phyloP scores from a whole-genome alignment of 768 basidiomycete species.

The Strobilomyces confusus region DNA sequence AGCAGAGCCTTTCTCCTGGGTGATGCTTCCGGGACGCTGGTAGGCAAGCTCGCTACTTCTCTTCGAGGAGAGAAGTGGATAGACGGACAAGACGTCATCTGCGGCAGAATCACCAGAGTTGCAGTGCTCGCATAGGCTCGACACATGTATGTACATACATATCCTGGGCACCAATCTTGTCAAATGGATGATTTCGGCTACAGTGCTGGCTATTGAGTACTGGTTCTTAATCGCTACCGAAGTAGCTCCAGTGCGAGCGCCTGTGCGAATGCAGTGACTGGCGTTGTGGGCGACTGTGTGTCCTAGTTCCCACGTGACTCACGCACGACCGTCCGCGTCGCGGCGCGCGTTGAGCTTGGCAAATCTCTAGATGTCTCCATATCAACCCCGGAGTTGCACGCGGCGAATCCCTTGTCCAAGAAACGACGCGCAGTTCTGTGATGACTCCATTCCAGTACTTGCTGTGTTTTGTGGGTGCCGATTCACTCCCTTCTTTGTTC shows the following conservation, averaged over 20 bases:
- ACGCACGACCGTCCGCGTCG: neutral
- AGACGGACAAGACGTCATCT: constrained; percentile 7
- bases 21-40: constrained; percentile 17
- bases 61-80: constrained; percentile 15
- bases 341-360: neutral
- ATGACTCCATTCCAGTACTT: constrained; percentile 1
- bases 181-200: no score
- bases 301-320: constrained; percentile 16
- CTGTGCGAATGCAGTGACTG: no score
- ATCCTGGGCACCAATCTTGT: neutral
- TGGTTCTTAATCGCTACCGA: no score
- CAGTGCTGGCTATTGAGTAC: no score
- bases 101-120: neutral
- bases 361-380: neutral
- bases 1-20: constrained; percentile 33
- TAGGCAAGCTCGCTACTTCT: constrained; percentile 22
- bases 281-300: neutral
- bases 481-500: neutral
- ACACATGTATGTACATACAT: neutral
- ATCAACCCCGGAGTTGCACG: constrained; percentile 6
- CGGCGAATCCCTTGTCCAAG: neutral
- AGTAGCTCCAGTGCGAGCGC: no score
- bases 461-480: constrained; percentile 10
- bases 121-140: neutral
- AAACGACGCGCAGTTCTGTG: neutral